phyloP scores from a whole-genome alignment of 257 asterid species.

The Cordia subcordata region DNA sequence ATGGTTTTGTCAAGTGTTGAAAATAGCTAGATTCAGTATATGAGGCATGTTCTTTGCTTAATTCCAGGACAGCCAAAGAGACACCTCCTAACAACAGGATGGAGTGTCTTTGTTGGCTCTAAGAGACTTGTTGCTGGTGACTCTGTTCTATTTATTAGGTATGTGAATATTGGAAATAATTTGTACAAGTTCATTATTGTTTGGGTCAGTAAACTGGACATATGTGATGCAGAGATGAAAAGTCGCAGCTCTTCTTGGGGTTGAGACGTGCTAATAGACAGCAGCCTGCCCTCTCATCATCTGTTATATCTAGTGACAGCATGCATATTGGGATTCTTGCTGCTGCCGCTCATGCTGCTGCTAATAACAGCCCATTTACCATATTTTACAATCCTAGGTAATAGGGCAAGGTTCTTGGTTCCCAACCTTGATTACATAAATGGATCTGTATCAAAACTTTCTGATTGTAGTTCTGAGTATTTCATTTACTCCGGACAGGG shows the following conservation, averaged over 20 bases:
- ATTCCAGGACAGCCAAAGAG: slow-evolving; percentile 92
- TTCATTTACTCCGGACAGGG: slow-evolving; percentile 42
- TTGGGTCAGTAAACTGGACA: slow-evolving; percentile 7
- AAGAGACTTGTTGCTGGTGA: slow-evolving; percentile 92
- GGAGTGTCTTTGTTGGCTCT: slow-evolving; percentile 96
- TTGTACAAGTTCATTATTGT: background rate
- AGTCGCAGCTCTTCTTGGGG: slow-evolving; percentile 76
- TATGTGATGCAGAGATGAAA: slow-evolving; percentile 63
- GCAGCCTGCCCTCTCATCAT: slow-evolving; percentile 89
- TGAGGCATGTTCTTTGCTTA: slow-evolving; percentile 7
- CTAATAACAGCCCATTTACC: slow-evolving; percentile 86
- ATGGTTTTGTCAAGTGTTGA: background rate
- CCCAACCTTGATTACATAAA: background rate
- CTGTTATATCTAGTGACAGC: slow-evolving; percentile 91
- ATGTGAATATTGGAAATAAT: slow-evolving; percentile 6
- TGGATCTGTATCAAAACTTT: background rate
- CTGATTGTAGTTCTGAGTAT: background rate
- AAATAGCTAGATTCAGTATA: slow-evolving; percentile 6
- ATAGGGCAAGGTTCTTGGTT: background rate
- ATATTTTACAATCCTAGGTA: slow-evolving; percentile 95
- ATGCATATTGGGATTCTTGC: slow-evolving; percentile 98
- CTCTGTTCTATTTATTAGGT: slow-evolving; percentile 92
- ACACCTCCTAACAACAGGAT: slow-evolving; percentile 89
- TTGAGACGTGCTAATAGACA: slow-evolving; percentile 79
- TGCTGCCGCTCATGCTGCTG: slow-evolving; percentile 99